Base-by-base conservation (phyloP, 2,329 filamentous ascomycete genomes). In the Atkinsonella hypoxylon region DNA sequence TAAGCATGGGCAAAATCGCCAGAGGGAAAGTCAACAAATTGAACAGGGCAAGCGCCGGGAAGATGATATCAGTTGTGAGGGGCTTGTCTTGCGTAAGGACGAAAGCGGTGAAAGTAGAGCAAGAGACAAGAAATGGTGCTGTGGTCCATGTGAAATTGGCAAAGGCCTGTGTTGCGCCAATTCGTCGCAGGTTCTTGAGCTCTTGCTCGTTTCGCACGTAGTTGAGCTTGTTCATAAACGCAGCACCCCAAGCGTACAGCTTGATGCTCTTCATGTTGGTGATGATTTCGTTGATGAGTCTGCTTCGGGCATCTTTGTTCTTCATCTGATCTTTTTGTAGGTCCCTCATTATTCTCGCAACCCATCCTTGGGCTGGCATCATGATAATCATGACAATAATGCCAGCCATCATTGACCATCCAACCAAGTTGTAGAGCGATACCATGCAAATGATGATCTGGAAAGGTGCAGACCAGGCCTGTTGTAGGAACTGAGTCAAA, bases 211-310 rank as follows among this genome's bases (percentile, higher is more conserved):
- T 98, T 68, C 93, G 83, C 54, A 98, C 89, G 65, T 87, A 87
- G 70, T 93, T 97, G 53, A 98, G 81, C 70, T 95, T 95, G 68
- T 89, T 93, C 83, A 96, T 95, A 64, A 98, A 98, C 13, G 93
- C 91, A 31, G 84, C 85, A 32, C 90, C 91, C 93, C 93, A 98
- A 31, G 93, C 93, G 65, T 96, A 98, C 18, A 98, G 79, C 72
- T 98, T 98, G 73, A 98, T 93, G 64, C 89, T 95, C 74, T 98
- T 98, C 87, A 98, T 98, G 70, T 97, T 97, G 75, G 94, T 96
- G 62, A 98, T 75, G 57, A 98, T 98, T 68, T 98, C 93, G 7
- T 91, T 94, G 75, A 97, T 96, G 52, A 98, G 72, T 47, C 91
- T 82, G 45, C 90, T 95, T 62, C 93, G 82, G 39, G 89, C 79